Evolutionary conservation across 805 yeast genomes (phyloP).

Genomic region (Cyberlindnera meyerae): DNA sequence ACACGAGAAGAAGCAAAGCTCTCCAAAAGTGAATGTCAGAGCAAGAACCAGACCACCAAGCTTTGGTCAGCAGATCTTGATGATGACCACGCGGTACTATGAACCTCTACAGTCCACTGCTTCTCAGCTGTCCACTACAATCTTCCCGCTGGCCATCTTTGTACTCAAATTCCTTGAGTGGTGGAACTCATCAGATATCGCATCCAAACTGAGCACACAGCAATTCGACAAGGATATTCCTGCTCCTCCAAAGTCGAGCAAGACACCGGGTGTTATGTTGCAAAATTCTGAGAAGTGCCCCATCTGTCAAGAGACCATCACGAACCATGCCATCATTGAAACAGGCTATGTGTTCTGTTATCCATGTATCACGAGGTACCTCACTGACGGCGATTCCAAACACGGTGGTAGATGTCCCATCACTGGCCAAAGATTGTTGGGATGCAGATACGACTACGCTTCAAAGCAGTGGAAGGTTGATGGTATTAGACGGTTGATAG

Average conservation of each 20-base stretch:
- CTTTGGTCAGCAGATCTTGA: slow-evolving; percentile 21
- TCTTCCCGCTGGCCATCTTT: slow-evolving; percentile 80
- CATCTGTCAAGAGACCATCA: slow-evolving; percentile 57
- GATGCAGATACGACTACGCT: slow-evolving; percentile 61
- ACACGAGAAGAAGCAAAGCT: slow-evolving; percentile 12
- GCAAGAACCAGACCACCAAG: slow-evolving; percentile 25
- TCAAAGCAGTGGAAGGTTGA: slow-evolving; percentile 64
- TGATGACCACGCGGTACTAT: slow-evolving; percentile 9
- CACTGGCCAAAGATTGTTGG: slow-evolving; percentile 65
- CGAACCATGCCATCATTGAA: slow-evolving; percentile 82
- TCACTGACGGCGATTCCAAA: slow-evolving; percentile 42
- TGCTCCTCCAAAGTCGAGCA: slow-evolving; percentile 25
- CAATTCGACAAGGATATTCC: slow-evolving; percentile 44
- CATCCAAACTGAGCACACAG: slow-evolving; percentile 46
- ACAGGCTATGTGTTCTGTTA: slow-evolving; percentile 91
- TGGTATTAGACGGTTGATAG: slow-evolving; percentile 70
- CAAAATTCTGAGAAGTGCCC: slow-evolving; percentile 53
- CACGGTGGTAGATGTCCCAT: slow-evolving; percentile 79
- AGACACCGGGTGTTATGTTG: slow-evolving; percentile 2
- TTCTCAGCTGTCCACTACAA: slow-evolving; percentile 29
- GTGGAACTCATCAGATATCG: slow-evolving; percentile 82
- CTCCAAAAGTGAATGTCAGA: neutral
- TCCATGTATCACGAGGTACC: slow-evolving; percentile 68
- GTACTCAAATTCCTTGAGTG: slow-evolving; percentile 81
- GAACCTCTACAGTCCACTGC: slow-evolving; percentile 15